phyloP scores from a whole-genome alignment of 805 yeast genomes.

The Hanseniaspora taiwanica region DNA sequence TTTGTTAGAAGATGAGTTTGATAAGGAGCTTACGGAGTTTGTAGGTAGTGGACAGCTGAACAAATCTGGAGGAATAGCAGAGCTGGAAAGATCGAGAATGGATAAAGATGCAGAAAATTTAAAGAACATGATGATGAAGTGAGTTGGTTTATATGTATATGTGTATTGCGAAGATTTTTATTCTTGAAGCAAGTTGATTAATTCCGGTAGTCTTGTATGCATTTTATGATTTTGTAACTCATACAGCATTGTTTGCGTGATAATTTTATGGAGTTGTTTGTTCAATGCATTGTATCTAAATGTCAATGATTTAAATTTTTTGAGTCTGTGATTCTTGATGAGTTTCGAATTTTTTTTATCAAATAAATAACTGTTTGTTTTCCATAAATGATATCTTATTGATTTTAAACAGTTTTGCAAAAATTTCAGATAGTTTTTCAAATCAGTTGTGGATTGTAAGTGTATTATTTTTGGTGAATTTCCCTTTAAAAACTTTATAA shows the following conservation, averaged over 20 bases:
- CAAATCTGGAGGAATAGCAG: constrained; percentile 82
- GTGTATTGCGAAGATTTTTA: neutral
- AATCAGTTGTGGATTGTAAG: neutral
- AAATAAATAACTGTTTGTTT: neutral
- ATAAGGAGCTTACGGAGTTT: constrained; percentile 74
- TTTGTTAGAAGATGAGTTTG: constrained; percentile 49
- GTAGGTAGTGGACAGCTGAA: constrained; percentile 67
- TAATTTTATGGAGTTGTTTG: neutral
- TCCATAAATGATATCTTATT: neutral
- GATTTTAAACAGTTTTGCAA: neutral
- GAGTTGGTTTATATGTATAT: no score
- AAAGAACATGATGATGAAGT: constrained; percentile 21
- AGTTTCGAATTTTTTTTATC: neutral
- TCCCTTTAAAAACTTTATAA: constrained; percentile 6
- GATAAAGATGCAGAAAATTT: constrained; percentile 61
- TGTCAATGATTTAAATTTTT: neutral
- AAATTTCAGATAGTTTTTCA: constrained; percentile 2
- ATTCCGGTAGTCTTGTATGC: neutral
- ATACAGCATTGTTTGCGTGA: neutral
- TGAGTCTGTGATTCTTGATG: neutral
- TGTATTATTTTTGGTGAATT: no score
- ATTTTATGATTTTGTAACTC: neutral
- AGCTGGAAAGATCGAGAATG: constrained; percentile 56
- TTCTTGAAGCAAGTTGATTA: neutral
- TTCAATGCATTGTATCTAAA: neutral